Evolutionary conservation across 106 monocot species (phyloP), one percentile per base, ranked within the genome.

Genomic region (Cymbidium sinense): DNA sequence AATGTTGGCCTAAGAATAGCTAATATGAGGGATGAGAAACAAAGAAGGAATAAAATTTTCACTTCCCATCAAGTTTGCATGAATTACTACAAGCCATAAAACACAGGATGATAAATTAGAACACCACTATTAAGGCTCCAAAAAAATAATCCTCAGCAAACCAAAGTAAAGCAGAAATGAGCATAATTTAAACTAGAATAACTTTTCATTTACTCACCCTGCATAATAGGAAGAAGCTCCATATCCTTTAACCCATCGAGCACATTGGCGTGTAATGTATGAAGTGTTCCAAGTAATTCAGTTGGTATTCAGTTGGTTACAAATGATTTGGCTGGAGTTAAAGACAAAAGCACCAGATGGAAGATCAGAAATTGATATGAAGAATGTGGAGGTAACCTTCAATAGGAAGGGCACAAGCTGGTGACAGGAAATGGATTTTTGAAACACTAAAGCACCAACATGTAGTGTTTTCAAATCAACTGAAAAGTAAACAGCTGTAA

Each of bases 201-300:
- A 3, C 0, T 27, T 74, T 2, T 44, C 74, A 74, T 67, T 67
- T 31, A 74, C 74, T 74, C 27, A 74, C 74, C 41, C 41, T 44
- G 23, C 18, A 74, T 74, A 44, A 74, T 12, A 74, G n/a, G 27
- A 44, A 74, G 44, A 47, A 28, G 25, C 3, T 44, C 74, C 74
- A 74, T 74, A 44, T 47, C 28, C 44, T 43, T 74, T 35, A 74
- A 74, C 74, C 74, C 12, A 44, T 25, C 3, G 44, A 74, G 47
- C 34, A 44, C 74, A 74, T 74, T 44, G 74, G 36, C 20, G 39
- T 47, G 23, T 3, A 43, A 74, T 44, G 44, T 27, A 43, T 18
- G 35, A 44, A 27, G 41, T 43, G 27, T 44, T 74, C 74, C 74
- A 43, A 44, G 36, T 10, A 35, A 35, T 36, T 71, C 35, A 71